A percentile compares a stretch with the other conserved stretches of the same genome.
These are phyloP conservation scores for Solanum pinnatisectum DNA, from an alignment of 257 asterid genomes.

Conservation along the genomic window DNA sequence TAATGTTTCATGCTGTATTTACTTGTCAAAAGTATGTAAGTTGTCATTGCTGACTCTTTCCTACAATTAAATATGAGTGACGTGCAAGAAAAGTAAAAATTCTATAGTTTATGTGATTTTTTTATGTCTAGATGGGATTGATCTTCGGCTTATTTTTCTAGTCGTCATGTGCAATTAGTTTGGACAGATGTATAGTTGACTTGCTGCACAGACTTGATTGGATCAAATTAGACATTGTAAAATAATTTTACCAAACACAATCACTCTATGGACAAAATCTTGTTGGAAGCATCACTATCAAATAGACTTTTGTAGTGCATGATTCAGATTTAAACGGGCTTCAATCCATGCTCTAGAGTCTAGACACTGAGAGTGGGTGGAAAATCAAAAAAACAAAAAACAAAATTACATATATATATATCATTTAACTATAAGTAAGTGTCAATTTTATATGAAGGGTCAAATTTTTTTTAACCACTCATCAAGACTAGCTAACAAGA, in stretches of 20 bases:
- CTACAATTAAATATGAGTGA: neutral
- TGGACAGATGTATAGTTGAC: neutral
- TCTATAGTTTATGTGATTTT: neutral
- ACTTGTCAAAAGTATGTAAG: neutral
- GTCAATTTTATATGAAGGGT: too few species aligned
- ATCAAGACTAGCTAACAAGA: too few species aligned
- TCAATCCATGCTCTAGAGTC: rapidly evolving
- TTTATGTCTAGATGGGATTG: neutral
- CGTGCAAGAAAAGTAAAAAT: neutral
- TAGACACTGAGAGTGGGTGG: too few species aligned
- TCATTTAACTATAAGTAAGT: too few species aligned
- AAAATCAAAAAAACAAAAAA: too few species aligned
- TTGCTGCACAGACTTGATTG: neutral
- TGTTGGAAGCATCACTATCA: rapidly evolving
- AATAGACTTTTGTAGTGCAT: too few species aligned
- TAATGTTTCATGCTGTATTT: neutral
- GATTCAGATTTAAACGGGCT: too few species aligned
- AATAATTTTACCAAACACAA: neutral
- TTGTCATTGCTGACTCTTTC: neutral
- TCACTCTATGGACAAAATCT: neutral
- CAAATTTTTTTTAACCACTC: too few species aligned
- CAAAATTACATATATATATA: too few species aligned
- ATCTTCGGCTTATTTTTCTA: neutral
- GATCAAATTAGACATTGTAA: neutral
- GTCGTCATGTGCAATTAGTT: neutral